Conservation (phyloP, 2,329 filamentous ascomycete genomes). For the Trichoderma lentiforme region DNA sequence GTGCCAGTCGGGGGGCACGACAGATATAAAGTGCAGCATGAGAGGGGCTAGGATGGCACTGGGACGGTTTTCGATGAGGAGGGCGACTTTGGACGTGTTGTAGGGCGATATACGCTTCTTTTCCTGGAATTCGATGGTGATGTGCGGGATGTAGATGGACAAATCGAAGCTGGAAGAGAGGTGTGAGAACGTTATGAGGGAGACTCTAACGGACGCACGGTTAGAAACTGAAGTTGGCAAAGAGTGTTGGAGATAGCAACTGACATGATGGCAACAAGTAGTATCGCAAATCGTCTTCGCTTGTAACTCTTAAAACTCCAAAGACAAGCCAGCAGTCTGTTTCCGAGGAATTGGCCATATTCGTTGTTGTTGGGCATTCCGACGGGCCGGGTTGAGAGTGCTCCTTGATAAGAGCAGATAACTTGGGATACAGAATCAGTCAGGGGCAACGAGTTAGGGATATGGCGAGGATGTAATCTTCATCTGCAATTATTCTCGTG, state of each 20-base stretch:
- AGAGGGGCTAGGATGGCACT: slow-evolving; percentile 50
- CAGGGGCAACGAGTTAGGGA: too few relatives aligned
- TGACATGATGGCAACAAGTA: neutral
- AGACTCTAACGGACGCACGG: neutral
- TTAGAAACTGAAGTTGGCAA: neutral
- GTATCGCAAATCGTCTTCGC: neutral
- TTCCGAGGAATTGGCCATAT: neutral
- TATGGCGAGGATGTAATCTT: too few relatives aligned
- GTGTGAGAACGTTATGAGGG: neutral
- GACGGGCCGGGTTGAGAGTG: neutral
- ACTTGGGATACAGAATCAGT: neutral
- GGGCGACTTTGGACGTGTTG: slow-evolving; percentile 51
- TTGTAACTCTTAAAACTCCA: neutral
- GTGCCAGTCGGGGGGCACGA: slow-evolving; percentile 56
- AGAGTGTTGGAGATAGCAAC: neutral
- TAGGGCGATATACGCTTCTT: neutral
- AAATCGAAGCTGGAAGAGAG: neutral
- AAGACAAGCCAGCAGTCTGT: neutral
- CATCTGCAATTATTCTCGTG: neutral
- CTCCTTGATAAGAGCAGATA: neutral
- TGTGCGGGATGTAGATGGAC: neutral
- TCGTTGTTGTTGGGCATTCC: neutral
- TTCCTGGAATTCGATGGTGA: neutral
- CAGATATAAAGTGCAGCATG: slow-evolving; percentile 54
- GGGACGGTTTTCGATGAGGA: slow-evolving; percentile 53